phyloP scores from a whole-genome alignment of 2,329 filamentous ascomycete species.

The Diaporthe vexans region DNA sequence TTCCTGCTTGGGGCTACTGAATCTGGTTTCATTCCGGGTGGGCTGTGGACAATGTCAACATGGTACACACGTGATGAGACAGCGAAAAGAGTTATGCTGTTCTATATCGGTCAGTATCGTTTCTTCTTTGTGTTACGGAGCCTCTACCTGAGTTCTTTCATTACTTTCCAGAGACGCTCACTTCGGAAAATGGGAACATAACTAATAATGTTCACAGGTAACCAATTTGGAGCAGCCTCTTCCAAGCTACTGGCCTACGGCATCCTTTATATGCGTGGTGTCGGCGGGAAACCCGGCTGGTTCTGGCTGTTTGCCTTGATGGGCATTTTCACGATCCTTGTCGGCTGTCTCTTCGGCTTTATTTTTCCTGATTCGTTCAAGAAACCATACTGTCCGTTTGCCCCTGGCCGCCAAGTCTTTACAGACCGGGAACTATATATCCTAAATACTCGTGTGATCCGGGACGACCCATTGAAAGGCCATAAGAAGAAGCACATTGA shows the following conservation, averaged over 20 bases:
- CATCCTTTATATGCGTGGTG: slow-evolving; percentile 53
- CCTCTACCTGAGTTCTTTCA: too few relatives aligned
- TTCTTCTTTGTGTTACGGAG: neutral
- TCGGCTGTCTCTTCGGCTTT: slow-evolving; percentile 50
- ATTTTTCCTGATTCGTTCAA: slow-evolving; percentile 48
- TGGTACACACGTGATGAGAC: slow-evolving; percentile 63
- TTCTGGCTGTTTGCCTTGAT: slow-evolving; percentile 50
- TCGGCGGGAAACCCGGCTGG: slow-evolving; percentile 50
- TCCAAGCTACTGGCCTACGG: slow-evolving; percentile 59
- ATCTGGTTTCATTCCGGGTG: slow-evolving; percentile 61
- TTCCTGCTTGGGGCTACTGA: slow-evolving; percentile 56
- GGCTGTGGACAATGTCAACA: slow-evolving; percentile 61
- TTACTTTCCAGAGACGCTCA: too few relatives aligned
- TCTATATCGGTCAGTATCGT: slow-evolving; percentile 54
- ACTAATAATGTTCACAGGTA: slow-evolving; percentile 45
- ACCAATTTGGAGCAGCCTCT: slow-evolving; percentile 56
- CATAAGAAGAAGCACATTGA: slow-evolving; percentile 50
- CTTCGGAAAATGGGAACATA: neutral
- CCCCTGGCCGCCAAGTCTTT: slow-evolving; percentile 33
- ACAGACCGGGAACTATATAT: slow-evolving; percentile 50
- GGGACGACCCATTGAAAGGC: slow-evolving; percentile 54
- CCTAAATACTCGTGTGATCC: slow-evolving; percentile 50
- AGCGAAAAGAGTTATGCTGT: slow-evolving; percentile 59
- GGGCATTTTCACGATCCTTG: slow-evolving; percentile 53
- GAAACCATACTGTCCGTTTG: slow-evolving; percentile 3